Evolutionary conservation across 768 basidiomycete genomes (phyloP), one percentile per base, ranked within the genome.

Genomic region (Suillus americanus): DNA sequence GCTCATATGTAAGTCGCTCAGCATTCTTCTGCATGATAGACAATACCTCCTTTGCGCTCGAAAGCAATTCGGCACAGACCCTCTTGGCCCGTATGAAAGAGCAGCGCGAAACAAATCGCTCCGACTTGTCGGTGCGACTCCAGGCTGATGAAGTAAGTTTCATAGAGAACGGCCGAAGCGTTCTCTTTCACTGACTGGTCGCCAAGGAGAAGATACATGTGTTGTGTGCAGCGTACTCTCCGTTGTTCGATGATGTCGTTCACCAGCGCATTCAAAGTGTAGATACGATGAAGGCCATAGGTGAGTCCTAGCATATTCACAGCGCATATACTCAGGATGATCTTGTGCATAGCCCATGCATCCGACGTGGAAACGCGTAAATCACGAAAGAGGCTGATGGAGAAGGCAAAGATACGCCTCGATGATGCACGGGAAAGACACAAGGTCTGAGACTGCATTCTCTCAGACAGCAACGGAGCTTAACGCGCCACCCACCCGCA

Each of bases 341-440:
- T 41, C 5, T 16, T 55, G 71, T 25, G 50, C 14, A 62, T 38
- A 81, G 80, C 74, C 28, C 73, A 77, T 69, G 45, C 62, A 12
- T 80, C 80, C 33, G 64, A 71, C 16, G 53, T 54, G 20, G 79
- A 67, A 20, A 77, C 76, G 65, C 74, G 72, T 37, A 72, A 69
- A 38, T 80, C 78, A 5, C 75, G 81, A 57, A 72, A 70, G 61
- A 69, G 72, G 23, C 66, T 80, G 8, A 71, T 81, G 65, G 70
- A 71, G 59, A 68, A 70, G 46, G 75, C 77, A 38, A 77, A 77
- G 63, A 62, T 64, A 4, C 72, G 68, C 35, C 73, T 79, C 4
- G 77, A 80, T 25, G 76, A 80, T 50, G 73, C 73, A 35, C 68
- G 79, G 54, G 80, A 82, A 64, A 74, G 72, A 35, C 81, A 81